Evolutionary conservation across 495 filamentous ascomycete species (phyloP), one percentile per base, ranked within the genome.

Genomic region (Bathelium albidoporum): DNA sequence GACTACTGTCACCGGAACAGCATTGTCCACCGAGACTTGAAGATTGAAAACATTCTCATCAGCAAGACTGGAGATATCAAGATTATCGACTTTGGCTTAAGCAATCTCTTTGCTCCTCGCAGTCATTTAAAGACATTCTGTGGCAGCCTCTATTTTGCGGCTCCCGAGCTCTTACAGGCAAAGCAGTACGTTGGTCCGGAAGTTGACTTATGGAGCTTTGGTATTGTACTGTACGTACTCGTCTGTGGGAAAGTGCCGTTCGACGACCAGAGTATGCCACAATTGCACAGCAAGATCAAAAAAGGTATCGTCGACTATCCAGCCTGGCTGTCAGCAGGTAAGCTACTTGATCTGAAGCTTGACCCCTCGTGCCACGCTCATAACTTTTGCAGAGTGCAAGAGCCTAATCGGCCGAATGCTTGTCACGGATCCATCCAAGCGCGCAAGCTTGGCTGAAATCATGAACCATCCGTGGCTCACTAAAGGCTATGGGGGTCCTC

Each of bases 31-130:
- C 86, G 94, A 32, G 94, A 99, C 72, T 73, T 99, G 65, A 99
- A 99, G 79, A 99, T 99, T 69, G 94, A 97, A 73, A 99, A 99
- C 71, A 99, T 99, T 65, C 81, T 99, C 53, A 99, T 99, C 77
- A 97, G 91, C 81, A 97, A 97, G 78, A 97, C 88, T 2, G 95
- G 93, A 31, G 94, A 99, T 73, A 99, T 99, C 78, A 97, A 97
- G 74, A 99, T 99, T 68, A 99, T 99, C 73, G 94, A 99, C 72
- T 99, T 99, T 70, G 94, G 94, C 45, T 80, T 99, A 52, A 97
- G 93, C 78, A 99, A 99, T 71, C 83, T 97, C 12, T 99, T 97
- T 75, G 86, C 90, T 14, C 95, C 95, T 0, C 80, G 86, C 64
- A 85, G 82, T 69, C 85, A 95, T 52, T 82, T 99, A 60, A 96